A percentile compares a stretch with the other conserved stretches of the same genome.
phyloP scores from a whole-genome alignment of 2,329 filamentous ascomycete genomes.

The Cladosporium sp. region DNA sequence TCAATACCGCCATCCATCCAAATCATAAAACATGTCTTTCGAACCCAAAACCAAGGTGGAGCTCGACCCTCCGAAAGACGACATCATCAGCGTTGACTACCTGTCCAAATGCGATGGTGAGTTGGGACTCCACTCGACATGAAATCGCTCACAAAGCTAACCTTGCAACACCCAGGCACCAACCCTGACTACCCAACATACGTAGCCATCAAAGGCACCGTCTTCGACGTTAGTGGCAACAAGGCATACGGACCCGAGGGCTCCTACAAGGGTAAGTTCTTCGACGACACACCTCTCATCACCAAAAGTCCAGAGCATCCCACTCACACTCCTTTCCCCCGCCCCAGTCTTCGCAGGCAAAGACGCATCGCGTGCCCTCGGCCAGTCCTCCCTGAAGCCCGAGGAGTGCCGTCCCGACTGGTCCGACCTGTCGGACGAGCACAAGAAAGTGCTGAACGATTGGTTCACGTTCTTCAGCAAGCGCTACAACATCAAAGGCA shows the following conservation, averaged over 20 bases:
- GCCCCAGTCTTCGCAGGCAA: constrained; percentile 96
- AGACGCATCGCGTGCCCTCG: constrained; percentile 89
- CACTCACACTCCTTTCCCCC: neutral
- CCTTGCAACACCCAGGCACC: constrained; percentile 46
- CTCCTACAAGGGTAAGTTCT: constrained; percentile 71
- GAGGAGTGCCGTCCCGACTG: constrained; percentile 82
- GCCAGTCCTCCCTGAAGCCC: constrained; percentile 76
- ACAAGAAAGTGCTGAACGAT: constrained; percentile 80
- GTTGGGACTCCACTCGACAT: constrained; percentile 27
- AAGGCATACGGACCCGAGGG: constrained; percentile 78
- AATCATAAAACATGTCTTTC: constrained; percentile 42
- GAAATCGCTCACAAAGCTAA: too few species aligned
- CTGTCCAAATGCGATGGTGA: constrained; percentile 79
- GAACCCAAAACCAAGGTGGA: constrained; percentile 73
- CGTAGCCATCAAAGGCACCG: constrained; percentile 70
- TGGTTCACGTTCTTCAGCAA: constrained; percentile 98
- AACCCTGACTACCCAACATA: constrained; percentile 58
- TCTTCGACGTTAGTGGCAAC: constrained; percentile 93
- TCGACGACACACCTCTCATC: neutral
- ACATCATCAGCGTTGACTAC: constrained; percentile 76
- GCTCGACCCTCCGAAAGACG: constrained; percentile 80
- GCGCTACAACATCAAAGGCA: constrained; percentile 84
- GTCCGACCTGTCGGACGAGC: constrained; percentile 76
- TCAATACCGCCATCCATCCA: too few species aligned
- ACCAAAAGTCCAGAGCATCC: neutral